phyloP scores from a whole-genome alignment of 331 rosid species.

The Malus hybrid region DNA sequence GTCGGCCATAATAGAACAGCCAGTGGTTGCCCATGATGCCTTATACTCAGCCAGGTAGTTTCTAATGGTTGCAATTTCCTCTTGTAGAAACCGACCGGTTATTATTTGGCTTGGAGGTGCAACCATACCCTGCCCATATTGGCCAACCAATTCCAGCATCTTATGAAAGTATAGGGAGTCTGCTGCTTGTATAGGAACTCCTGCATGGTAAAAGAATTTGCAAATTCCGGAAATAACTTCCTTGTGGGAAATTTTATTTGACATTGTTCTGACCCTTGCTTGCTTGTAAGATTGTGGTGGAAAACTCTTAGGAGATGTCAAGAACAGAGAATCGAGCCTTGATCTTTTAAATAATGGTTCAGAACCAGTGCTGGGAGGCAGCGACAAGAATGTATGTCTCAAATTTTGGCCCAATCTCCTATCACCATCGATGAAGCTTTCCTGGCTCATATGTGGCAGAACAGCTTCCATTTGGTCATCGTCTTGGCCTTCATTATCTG shows the following conservation, averaged over 20 bases:
- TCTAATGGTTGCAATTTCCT: constrained; percentile 65
- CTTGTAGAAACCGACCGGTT: constrained; percentile 64
- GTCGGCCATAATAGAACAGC: constrained; percentile 83
- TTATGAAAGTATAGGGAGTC: constrained; percentile 76
- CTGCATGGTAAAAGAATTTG: constrained; percentile 89
- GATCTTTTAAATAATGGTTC: constrained; percentile 80
- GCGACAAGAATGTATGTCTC: constrained; percentile 46
- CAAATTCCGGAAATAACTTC: constrained; percentile 83
- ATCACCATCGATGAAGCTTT: constrained; percentile 49
- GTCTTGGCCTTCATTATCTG: constrained; percentile 73
- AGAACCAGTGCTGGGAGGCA: constrained; percentile 41
- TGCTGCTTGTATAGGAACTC: constrained; percentile 82
- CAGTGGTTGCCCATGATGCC: constrained; percentile 83
- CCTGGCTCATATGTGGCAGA: constrained; percentile 51
- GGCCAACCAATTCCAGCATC: constrained; percentile 88
- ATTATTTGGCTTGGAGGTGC: constrained; percentile 67
- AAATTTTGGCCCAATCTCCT: constrained; percentile 57
- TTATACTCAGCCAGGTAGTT: constrained; percentile 60
- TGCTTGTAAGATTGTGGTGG: constrained; percentile 59
- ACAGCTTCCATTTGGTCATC: constrained; percentile 57
- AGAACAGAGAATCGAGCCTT: constrained; percentile 75
- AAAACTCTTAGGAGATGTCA: constrained; percentile 55
- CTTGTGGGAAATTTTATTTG: constrained; percentile 52
- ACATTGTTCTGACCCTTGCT: constrained; percentile 45
- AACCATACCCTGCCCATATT: constrained; percentile 66